Conservation (phyloP, 495 filamentous ascomycete species). For the Sabuloglossum arenarium region DNA sequence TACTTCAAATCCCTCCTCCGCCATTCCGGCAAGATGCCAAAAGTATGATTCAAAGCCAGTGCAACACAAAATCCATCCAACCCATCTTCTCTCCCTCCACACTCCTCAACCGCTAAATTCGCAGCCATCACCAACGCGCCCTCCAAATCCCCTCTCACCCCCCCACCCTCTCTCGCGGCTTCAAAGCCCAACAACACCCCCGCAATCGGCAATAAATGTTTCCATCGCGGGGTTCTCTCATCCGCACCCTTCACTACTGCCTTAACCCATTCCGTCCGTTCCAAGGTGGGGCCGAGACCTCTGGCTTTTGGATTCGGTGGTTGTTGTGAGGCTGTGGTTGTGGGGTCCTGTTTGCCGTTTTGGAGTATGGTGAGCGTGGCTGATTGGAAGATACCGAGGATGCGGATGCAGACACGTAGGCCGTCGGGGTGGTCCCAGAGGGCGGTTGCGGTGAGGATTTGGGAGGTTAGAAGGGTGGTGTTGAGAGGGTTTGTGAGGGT, state of each 20-base stretch:
- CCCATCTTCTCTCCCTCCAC: conserved; percentile 22
- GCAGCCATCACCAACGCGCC: conserved; percentile 54
- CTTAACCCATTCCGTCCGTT: conserved; percentile 59
- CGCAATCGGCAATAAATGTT: conserved; percentile 60
- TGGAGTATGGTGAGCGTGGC: conserved; percentile 45
- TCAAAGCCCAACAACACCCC: conserved; percentile 74
- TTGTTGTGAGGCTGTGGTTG: background rate
- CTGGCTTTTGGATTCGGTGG: too few species aligned
- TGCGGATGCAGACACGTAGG: conserved; percentile 47
- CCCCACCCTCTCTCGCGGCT: conserved; percentile 32
- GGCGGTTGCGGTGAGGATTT: conserved; percentile 65
- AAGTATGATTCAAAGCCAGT: conserved; percentile 59
- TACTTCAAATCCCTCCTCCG: conserved; percentile 40
- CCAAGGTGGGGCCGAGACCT: too few species aligned
- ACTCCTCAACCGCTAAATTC: conserved; percentile 50
- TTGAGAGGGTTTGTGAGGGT: conserved; percentile 80
- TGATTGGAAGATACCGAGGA: conserved; percentile 76
- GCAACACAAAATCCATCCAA: conserved; percentile 40
- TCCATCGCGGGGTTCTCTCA: conserved; percentile 67
- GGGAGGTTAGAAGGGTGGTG: conserved; percentile 72
- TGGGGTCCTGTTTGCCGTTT: conserved; percentile 23
- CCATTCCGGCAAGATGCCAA: conserved; percentile 45
- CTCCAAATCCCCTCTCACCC: conserved; percentile 52
- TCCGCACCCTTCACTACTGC: conserved; percentile 72
- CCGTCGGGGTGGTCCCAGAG: conserved; percentile 64